Evolutionary conservation across 352 stramenopile genomes (phyloP).

Genomic region (Globisporangium perplexum): DNA sequence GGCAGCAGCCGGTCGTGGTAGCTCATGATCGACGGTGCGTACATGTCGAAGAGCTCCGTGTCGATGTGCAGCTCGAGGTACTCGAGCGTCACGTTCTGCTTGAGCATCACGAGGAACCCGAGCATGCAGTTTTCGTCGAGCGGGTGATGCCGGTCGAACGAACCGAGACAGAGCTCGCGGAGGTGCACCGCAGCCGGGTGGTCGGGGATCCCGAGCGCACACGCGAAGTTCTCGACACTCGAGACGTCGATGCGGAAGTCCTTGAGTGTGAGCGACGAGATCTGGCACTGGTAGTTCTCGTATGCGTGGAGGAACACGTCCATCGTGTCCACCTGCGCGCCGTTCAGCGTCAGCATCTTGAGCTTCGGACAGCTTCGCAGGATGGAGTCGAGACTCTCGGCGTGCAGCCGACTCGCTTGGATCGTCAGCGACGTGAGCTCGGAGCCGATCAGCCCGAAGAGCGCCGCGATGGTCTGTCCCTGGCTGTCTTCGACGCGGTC

Average conservation of each 20-base stretch:
- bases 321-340: conserved; percentile 24
- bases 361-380: conserved; percentile 20
- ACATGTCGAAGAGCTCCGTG: conserved; percentile 8
- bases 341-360: conserved; percentile 15
- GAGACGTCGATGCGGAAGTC: conserved; percentile 10
- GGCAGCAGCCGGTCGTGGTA: conserved; percentile 5
- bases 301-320: conserved; percentile 17
- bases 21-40: conserved; percentile 8
- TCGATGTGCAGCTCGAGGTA: conserved; percentile 14
- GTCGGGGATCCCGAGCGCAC: conserved; percentile 1
- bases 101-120: conserved; percentile 5
- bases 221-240: conserved; percentile 7
- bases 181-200: conserved; percentile 3
- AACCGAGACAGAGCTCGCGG: conserved; percentile 14
- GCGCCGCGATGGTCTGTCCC: conserved; percentile 17
- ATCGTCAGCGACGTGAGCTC: conserved; percentile 19
- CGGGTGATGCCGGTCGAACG: conserved; percentile 8
- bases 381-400: conserved; percentile 18
- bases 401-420: conserved; percentile 18
- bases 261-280: conserved; percentile 13
- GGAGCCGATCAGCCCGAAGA: conserved; percentile 20
- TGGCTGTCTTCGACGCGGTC: conserved; percentile 17
- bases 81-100: conserved; percentile 5
- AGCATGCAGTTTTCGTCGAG: conserved; percentile 13
- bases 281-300: conserved; percentile 7